Base-by-base conservation (phyloP, 169 alveolate species). In the Plasmodium gallinaceum region DNA sequence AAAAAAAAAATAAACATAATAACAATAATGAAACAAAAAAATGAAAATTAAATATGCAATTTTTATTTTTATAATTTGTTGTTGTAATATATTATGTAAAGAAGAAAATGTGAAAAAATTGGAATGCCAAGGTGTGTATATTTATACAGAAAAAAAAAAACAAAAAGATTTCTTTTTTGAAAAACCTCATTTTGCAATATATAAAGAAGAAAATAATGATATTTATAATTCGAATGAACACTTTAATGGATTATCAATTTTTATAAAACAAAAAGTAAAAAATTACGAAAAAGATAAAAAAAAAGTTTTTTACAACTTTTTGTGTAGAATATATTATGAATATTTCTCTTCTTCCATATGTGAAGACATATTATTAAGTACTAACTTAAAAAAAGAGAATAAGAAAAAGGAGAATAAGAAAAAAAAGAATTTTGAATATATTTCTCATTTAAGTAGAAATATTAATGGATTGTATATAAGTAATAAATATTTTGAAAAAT, bases 41-140 rank as follows among this genome's bases (percentile, higher is more conserved):
- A 32, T 32, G 39, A 32, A 32, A 32, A 32, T 32, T 1, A 32
- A 32, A 2, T 32, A 32, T 32, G 4, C 39, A 32, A 32, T 64
- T 64, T 0, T 37, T 64, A 12, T 64, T 5, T 0, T 37, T 18
- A 12, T 64, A 0, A 14, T 43, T 48, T 3, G 8, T 22, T 48
- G 43, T 37, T 14, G 0, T 24, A 65, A n/a, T 4, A 26, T 52
- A 43, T 5, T 14, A 32, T 14, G 57, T 8, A 24, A 46, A 20
- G 51, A n/a, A 37, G 46, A 3, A 2, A 64, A 16, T 37, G 37
- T 61, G 39, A 76, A 22, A 18, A 76, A 76, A 16, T 20, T 76
- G 26, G 70, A 57, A 10, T 76, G 89, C 22, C 70, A 76, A 68
- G 89, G 89, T 6, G 7, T 76, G 12, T 76, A 62, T 57, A 76